A percentile compares a stretch with the other conserved stretches of the same genome.
These are phyloP conservation scores for Xylaria scruposa DNA, from an alignment of 495 filamentous ascomycete species.

Conservation along the genomic window DNA sequence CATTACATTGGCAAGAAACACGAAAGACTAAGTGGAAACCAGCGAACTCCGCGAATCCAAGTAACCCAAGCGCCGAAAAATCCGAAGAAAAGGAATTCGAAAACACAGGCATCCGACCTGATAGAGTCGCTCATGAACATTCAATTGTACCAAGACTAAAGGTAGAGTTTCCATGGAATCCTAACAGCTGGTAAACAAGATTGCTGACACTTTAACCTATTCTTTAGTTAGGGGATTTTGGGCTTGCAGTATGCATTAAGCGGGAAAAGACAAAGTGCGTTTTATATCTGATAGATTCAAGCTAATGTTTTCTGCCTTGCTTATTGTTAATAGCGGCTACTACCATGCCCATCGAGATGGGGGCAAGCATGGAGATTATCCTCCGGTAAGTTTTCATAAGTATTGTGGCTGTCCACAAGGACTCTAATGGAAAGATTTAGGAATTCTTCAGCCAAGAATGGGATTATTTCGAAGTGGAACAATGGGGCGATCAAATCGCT, in stretches of 20 bases:
- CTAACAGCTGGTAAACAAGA: neutral
- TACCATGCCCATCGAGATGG: neutral
- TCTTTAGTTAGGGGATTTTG: constrained; percentile 15
- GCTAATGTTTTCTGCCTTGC: neutral
- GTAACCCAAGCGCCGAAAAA: neutral
- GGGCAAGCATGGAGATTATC: constrained; percentile 6
- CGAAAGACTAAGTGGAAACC: neutral
- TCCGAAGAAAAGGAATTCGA: neutral
- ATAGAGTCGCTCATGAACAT: constrained; percentile 17
- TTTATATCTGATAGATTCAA: neutral
- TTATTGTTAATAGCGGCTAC: constrained; percentile 7
- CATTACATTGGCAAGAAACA: constrained; percentile 4
- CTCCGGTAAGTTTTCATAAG: constrained; percentile 27
- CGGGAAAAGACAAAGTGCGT: constrained; percentile 20
- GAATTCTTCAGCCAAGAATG: constrained; percentile 35
- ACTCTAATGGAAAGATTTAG: constrained; percentile 24
- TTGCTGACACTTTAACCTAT: neutral
- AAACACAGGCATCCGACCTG: neutral
- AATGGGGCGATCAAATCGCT: constrained; percentile 12
- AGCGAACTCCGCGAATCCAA: neutral
- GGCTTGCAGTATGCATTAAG: constrained; percentile 6
- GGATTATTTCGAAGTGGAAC: neutral
- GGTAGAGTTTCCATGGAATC: neutral
- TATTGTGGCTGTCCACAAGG: neutral
- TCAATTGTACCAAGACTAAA: constrained; percentile 19